Conservation (phyloP, 257 asterid genomes). For the Solanum gracilifrons region DNA sequence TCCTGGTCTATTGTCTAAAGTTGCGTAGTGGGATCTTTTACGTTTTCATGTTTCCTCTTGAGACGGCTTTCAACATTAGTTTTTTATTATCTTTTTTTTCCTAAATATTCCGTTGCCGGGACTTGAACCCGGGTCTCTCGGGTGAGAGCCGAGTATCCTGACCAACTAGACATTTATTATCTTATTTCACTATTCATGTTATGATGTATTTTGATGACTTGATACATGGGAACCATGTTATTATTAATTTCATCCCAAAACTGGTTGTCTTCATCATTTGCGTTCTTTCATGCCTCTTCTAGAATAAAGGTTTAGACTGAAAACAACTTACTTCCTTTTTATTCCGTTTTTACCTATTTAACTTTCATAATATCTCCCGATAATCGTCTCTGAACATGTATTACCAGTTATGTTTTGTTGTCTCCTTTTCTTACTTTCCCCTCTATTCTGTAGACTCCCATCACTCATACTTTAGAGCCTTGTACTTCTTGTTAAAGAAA, state of each 20-base stretch:
- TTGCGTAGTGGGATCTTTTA: not conserved
- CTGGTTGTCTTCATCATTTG: not conserved
- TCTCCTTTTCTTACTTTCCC: not conserved
- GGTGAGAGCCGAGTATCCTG: constrained; percentile 98
- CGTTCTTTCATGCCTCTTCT: not conserved
- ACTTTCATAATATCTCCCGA: not conserved
- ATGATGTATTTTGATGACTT: not conserved
- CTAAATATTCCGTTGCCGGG: constrained; percentile 45
- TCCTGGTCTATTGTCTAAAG: not conserved
- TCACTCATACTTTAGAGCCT: not conserved
- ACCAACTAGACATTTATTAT: constrained; percentile 70
- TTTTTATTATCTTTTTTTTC: not conserved
- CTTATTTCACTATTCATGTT: not conserved
- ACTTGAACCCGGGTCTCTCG: constrained; percentile 85
- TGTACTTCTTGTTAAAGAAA: not conserved
- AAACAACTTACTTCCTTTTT: not conserved
- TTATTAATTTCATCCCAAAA: not conserved
- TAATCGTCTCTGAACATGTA: not conserved
- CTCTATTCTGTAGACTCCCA: not conserved
- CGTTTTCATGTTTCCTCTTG: not conserved
- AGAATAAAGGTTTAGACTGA: not conserved
- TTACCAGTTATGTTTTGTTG: not conserved
- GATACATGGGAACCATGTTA: not conserved
- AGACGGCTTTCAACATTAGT: not conserved
- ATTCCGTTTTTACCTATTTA: not conserved